Base-by-base conservation (phyloP, 352 stramenopile genomes). In the Globisporangium nunn region DNA sequence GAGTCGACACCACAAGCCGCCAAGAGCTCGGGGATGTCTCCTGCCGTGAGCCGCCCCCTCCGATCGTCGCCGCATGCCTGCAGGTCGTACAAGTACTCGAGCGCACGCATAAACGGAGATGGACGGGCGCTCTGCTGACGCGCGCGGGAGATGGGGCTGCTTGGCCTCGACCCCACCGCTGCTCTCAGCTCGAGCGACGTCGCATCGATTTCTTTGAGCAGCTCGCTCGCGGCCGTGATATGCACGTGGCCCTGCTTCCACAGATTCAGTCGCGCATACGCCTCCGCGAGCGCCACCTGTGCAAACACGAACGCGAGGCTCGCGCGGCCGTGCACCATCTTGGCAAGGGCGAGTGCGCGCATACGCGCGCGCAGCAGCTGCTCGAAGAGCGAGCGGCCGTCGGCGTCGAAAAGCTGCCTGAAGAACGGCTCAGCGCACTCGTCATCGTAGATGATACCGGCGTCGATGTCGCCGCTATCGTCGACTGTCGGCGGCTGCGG, bases 181-280 rank as follows among this genome's bases (percentile, higher is more conserved):
- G 44, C 23, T 23, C 23, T 23, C 6, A n/a, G 46, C 6, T 50
- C 29, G 8, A 50, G 41, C 1, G 44, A 49, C 18, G 56, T 45
- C 0, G 56, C 48, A 3, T 71, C 63, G n/a, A 78, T 46, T 7
- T 67, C 56, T 43, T 66, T 64, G 23, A 90, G 62, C 4, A 87
- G 37, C 35, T 66, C 71, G 12, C 66, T 68, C 4, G 70, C 70
- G 14, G 59, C 58, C 6, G 63, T 63, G 5, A 70, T 56, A 40
- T 91, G 80, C 6, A 71, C 41, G 40, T 87, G 67, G 0, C 71
- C 75, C 44, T 91, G 80, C 47, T 91, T 88, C 80, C 80, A 88
- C 12, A 91, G 67, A 44, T 78, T 83, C 40, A 87, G 53, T 0
- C 74, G 63, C 4, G 75, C 66, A 37, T 88, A 91, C 2, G 56